Evolutionary conservation across 2,329 filamentous ascomycete genomes (phyloP).

Genomic region (Polytolypa hystricis): DNA sequence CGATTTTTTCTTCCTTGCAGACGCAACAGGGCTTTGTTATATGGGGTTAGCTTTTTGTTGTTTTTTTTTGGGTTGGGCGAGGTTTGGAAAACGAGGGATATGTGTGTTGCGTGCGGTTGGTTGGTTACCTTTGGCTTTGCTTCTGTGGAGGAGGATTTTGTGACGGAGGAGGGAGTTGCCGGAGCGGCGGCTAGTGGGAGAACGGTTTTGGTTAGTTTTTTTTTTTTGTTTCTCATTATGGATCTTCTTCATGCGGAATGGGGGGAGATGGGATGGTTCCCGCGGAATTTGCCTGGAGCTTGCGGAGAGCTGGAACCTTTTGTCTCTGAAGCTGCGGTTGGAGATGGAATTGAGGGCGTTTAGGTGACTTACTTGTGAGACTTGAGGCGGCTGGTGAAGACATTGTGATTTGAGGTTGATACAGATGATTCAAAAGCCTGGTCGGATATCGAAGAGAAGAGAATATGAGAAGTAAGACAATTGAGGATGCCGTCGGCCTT

Average conservation of each 20-base stretch:
- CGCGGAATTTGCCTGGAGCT: too few species aligned
- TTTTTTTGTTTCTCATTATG: neutral
- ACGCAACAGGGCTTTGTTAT: conserved; percentile 92
- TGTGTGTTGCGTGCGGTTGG: neutral
- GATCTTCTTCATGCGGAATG: neutral
- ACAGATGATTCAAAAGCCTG: neutral
- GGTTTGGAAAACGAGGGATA: neutral
- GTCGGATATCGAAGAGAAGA: neutral
- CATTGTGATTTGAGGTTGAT: too few species aligned
- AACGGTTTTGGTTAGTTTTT: conserved; percentile 20
- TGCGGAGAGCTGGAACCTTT: too few species aligned
- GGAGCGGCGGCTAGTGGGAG: conserved; percentile 1
- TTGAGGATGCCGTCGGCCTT: neutral
- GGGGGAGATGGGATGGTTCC: too few species aligned
- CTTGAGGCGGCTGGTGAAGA: conserved; percentile 2
- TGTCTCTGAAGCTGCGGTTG: too few species aligned
- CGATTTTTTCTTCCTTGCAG: conserved; percentile 87
- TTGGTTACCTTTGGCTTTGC: conserved; percentile 29
- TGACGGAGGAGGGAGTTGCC: conserved; percentile 5
- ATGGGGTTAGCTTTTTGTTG: too few species aligned
- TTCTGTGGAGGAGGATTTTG: conserved; percentile 5
- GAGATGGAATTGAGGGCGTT: too few species aligned
- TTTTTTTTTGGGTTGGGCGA: conserved; percentile 4
- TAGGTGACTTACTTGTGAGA: conserved; percentile 1
- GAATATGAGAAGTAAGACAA: neutral